Evolutionary conservation across 192 early-diverging fungal species (phyloP).

Genomic region (Rhizoclosmatium globosum): DNA sequence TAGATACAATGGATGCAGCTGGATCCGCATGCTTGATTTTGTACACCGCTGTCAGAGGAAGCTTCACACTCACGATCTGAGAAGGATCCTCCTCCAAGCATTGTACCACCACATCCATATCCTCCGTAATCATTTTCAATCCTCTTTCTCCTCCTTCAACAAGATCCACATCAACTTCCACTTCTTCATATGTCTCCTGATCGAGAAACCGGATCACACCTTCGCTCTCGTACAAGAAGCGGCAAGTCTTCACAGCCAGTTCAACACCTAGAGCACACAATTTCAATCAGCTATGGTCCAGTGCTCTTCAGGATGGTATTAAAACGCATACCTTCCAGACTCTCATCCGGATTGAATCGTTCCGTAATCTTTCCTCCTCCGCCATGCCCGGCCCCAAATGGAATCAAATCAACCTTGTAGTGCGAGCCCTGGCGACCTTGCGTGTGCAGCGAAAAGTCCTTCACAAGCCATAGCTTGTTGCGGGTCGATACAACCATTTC

Average conservation of each 20-base stretch:
- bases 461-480: constrained; percentile 19
- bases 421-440: constrained; percentile 37
- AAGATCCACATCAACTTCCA: neutral
- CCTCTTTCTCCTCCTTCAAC: constrained; percentile 29
- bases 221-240: constrained; percentile 28
- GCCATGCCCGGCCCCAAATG: neutral
- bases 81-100: neutral
- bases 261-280: constrained; percentile 18
- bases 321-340: constrained; percentile 27
- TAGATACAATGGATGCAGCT: constrained; percentile 12
- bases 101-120: constrained; percentile 18
- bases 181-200: constrained; percentile 31
- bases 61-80: constrained; percentile 16
- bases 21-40: constrained; percentile 5
- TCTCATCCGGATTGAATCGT: constrained; percentile 4
- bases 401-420: constrained; percentile 36
- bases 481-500: neutral
- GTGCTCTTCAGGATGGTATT: neutral
- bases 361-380: constrained; percentile 28
- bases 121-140: constrained; percentile 16
- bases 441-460: constrained; percentile 31
- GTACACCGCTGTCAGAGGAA: constrained; percentile 23
- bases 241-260: neutral
- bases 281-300: neutral
- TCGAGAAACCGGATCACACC: constrained; percentile 34